Evolutionary conservation across 2,329 filamentous ascomycete genomes (phyloP), one percentile per base, ranked within the genome.

Genomic region (Verticillium nubilum): DNA sequence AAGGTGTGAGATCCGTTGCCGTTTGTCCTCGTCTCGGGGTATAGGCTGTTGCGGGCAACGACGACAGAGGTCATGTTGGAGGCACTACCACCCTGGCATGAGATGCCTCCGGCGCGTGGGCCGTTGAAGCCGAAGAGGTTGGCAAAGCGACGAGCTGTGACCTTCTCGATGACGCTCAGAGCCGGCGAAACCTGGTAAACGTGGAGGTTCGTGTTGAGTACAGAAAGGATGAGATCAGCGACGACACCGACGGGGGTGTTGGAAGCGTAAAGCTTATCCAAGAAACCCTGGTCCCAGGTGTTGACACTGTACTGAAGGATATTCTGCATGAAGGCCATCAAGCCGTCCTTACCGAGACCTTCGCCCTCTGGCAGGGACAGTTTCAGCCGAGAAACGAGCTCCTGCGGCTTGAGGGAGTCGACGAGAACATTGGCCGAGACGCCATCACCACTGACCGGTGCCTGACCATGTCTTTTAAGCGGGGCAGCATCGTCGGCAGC

Each of bases 281-380:
- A 76, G 74, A 98, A 99, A 12, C 94, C 94, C 74, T 97, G 93
- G 69, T 96, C 90, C 91, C 93, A 98, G n/a, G 94, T 97, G 76
- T 99, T 99, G 69, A 98, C 94, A 69, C 90, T 95, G 74, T 96
- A 92, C 64, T 85, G 81, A 50, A 98, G 80, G 23, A 97, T 80
- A 61, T 86, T 83, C 65, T 86, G 78, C 53, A 96, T 82, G 3
- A 85, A 85, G 33, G 86, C 80, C 28, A 97, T 77, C 31, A 97
- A 77, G 0, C 93, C 94, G 52, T 90, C 84, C 66, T 89, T 89
- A 1, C 87, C 89, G 62, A 76, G 78, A 7, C 84, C 87, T 42
- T 80, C 72, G 3, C 73, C 75, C 2, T 74, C 67, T 0, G 89
- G 86, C 5, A 92, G 76, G 6, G 82, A 74, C 47, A 91, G 77